Base-by-base conservation (phyloP, 192 early-diverging fungal species). In the Linderina pennispora region DNA sequence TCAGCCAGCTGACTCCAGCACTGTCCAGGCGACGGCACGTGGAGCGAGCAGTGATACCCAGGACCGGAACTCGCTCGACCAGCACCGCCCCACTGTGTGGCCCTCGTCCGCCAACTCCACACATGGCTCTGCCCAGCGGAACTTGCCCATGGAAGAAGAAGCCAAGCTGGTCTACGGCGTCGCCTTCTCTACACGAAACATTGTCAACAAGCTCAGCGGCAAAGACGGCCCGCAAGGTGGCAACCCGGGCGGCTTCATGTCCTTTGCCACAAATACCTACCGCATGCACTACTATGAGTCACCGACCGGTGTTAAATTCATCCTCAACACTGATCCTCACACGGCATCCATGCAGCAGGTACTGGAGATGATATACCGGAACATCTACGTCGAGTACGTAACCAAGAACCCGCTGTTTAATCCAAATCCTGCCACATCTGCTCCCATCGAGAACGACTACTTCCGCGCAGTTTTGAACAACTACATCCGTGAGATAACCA, bases 81-180 rank as follows among this genome's bases (percentile, higher is more conserved):
- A 33, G 25, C 36, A 46, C 16, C 50, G 59, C 8, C 59, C 54
- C 10, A 47, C 48, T 22, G 66, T 62, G 15, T 62, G 60, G 60
- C 60, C 59, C 8, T 53, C 51, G 6, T 44, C 48, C 18, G 4
- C 48, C 4, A 40, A 33, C 2, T 46, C 57, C 7, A 43, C 58
- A 1, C 51, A 55, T 22, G 40, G 45, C 15, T 18, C 42, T 18
- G 38, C 51, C 9, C 38, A 31, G 6, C 50, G 50, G 26, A 61
- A 58, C 41, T 24, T 48, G 8, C 53, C 56, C 25, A 67, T 74
- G 48, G 80, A 88, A 41, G 92, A 97, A 53, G 89, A 97, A 43
- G 84, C 88, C 0, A 98, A 98, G 58, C 79, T 98, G 14, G 91
- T 98, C 14, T 98, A 96, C 55, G 94, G 94, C 47, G 91, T 94